Conservation (phyloP, 257 asterid species). For the Linderniella brevidens region DNA sequence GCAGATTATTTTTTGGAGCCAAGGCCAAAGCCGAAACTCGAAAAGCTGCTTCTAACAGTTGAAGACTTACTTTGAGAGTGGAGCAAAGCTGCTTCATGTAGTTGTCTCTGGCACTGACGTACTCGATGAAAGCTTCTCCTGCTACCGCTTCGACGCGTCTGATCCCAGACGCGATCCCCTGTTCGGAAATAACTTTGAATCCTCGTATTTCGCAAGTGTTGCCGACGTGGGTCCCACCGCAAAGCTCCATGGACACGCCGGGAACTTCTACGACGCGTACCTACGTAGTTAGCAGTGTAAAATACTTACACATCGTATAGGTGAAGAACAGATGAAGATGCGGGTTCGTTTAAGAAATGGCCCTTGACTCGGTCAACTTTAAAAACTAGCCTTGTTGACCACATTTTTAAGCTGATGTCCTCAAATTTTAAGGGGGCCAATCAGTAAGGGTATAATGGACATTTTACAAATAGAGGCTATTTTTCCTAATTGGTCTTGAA, state of each 20-base stretch:
- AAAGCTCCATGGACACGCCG: slow-evolving; percentile 85
- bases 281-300: slow-evolving; percentile 16
- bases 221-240: slow-evolving; percentile 89
- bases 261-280: slow-evolving; percentile 97
- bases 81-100: slow-evolving; percentile 88
- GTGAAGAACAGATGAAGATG: not conserved
- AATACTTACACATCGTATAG: slow-evolving; percentile 3
- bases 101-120: slow-evolving; percentile 71
- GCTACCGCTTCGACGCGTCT: slow-evolving; percentile 96
- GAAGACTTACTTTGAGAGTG: slow-evolving; percentile 58
- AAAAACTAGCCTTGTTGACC: too few species aligned
- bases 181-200: slow-evolving; percentile 72
- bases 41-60: not conserved
- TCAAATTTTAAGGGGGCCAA: too few species aligned
- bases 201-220: slow-evolving; percentile 80
- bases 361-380: too few species aligned
- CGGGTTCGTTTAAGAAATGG: too few species aligned
- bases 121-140: slow-evolving; percentile 82
- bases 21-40: not conserved
- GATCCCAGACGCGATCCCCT: slow-evolving; percentile 76
- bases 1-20: too few species aligned
- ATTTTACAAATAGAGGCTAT: too few species aligned
- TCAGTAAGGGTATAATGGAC: too few species aligned
- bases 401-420: too few species aligned
- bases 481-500: too few species aligned